A percentile compares a stretch with the other conserved stretches of the same genome.
phyloP scores from a whole-genome alignment of 2,329 filamentous ascomycete genomes.

The Thermomyces lanuginosus region DNA sequence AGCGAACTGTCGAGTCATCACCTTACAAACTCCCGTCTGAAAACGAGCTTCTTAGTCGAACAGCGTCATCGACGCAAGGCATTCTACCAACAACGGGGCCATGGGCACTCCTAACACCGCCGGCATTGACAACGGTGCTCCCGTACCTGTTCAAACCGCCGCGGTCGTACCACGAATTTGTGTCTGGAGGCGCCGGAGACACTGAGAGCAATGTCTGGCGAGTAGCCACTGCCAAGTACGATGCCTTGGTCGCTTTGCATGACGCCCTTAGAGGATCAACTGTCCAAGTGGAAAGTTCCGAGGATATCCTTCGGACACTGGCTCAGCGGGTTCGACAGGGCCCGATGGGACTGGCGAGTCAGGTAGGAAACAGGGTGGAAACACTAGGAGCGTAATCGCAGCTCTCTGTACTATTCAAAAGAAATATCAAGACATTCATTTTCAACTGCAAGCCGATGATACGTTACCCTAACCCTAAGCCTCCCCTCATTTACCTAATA shows the following conservation, averaged over 20 bases:
- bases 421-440: no score
- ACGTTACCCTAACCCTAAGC: no score
- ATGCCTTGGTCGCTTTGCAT: constrained; percentile 37
- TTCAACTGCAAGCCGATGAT: no score
- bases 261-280: constrained; percentile 23
- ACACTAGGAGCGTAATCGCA: constrained; percentile 21
- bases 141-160: constrained; percentile 43
- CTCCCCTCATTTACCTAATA: no score
- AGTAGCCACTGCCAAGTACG: constrained; percentile 42
- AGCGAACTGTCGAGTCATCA: constrained; percentile 10
- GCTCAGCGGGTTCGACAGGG: constrained; percentile 27
- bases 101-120: constrained; percentile 37
- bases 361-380: constrained; percentile 19
- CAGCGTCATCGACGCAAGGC: constrained; percentile 20
- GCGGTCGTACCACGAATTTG: constrained; percentile 41
- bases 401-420: no score
- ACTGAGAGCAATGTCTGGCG: constrained; percentile 41
- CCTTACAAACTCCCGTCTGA: constrained; percentile 27
- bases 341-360: constrained; percentile 21
- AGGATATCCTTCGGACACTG: constrained; percentile 25
- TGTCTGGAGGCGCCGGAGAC: constrained; percentile 39
- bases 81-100: constrained; percentile 30
- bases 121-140: constrained; percentile 33
- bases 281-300: constrained; percentile 18
- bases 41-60: constrained; percentile 19